Evolutionary conservation across 2,329 filamentous ascomycete genomes (phyloP).

Genomic region (Colletotrichum sp.): DNA sequence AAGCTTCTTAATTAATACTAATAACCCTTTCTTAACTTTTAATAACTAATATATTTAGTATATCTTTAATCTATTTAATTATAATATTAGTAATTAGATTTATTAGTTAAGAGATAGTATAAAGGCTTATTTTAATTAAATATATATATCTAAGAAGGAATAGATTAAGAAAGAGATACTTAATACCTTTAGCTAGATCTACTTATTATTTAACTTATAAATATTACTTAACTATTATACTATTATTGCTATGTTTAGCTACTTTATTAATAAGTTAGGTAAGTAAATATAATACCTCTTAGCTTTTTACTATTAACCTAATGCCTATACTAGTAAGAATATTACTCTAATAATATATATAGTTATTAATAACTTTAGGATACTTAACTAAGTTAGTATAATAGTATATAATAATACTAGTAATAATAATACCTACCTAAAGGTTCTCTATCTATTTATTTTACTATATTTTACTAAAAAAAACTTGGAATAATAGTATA

Average conservation of each 20-base stretch:
- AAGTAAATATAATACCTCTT: too few species aligned
- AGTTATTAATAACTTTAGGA: neutral
- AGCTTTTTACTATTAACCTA: neutral
- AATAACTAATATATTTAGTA: neutral
- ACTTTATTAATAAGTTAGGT: too few species aligned
- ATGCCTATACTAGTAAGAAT: neutral
- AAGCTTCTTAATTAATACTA: neutral
- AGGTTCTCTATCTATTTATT: neutral
- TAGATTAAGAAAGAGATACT: neutral
- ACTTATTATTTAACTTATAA: neutral
- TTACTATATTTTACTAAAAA: neutral
- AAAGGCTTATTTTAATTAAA: neutral
- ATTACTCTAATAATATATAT: neutral
- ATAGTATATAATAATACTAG: neutral
- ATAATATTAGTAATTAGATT: neutral
- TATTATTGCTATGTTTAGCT: neutral
- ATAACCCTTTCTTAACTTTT: neutral
- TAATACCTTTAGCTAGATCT: neutral
- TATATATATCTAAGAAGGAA: neutral
- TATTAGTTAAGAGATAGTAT: neutral
- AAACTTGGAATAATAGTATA: too few species aligned
- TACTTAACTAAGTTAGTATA: neutral
- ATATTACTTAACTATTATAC: neutral
- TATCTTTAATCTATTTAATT: neutral
- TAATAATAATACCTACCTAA: neutral